Evolutionary conservation across 495 filamentous ascomycete species (phyloP).

Genomic region (Penicillium herquei): DNA sequence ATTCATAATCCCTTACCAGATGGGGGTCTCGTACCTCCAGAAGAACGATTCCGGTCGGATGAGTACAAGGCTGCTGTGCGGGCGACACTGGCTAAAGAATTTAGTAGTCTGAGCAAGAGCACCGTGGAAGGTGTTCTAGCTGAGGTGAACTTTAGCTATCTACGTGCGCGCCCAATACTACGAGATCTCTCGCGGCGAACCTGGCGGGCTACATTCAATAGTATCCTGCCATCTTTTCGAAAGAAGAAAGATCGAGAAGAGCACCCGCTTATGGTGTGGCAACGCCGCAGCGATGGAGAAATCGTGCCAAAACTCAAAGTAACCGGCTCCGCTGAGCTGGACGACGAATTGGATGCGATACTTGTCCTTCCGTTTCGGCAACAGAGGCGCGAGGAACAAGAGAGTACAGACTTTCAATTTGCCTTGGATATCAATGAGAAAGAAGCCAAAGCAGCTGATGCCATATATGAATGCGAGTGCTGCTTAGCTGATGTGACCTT

Average conservation of each 20-base stretch:
- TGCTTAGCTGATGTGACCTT: slow-evolving; percentile 78
- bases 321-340: slow-evolving; percentile 76
- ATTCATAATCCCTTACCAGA: slow-evolving; percentile 10
- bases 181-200: slow-evolving; percentile 73
- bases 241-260: slow-evolving; percentile 57
- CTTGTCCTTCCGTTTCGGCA: slow-evolving; percentile 64
- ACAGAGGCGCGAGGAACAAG: slow-evolving; percentile 53
- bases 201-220: slow-evolving; percentile 81
- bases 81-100: slow-evolving; percentile 66
- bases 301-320: slow-evolving; percentile 58
- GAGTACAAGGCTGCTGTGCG: slow-evolving; percentile 74
- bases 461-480: slow-evolving; percentile 85
- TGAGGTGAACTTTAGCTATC: slow-evolving; percentile 86
- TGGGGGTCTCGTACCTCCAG: slow-evolving; percentile 49
- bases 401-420: slow-evolving; percentile 58
- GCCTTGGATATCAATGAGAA: slow-evolving; percentile 68
- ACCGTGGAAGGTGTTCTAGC: slow-evolving; percentile 86
- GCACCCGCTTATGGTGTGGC: slow-evolving; percentile 67
- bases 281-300: slow-evolving; percentile 46
- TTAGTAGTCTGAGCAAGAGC: slow-evolving; percentile 73
- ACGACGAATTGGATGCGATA: slow-evolving; percentile 70
- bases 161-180: slow-evolving; percentile 70
- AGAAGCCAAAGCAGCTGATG: slow-evolving; percentile 69
- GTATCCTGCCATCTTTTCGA: slow-evolving; percentile 67
- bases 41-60: slow-evolving; percentile 71